Base-by-base conservation (phyloP, 352 stramenopile species). In the Blastocystis sp. region DNA sequence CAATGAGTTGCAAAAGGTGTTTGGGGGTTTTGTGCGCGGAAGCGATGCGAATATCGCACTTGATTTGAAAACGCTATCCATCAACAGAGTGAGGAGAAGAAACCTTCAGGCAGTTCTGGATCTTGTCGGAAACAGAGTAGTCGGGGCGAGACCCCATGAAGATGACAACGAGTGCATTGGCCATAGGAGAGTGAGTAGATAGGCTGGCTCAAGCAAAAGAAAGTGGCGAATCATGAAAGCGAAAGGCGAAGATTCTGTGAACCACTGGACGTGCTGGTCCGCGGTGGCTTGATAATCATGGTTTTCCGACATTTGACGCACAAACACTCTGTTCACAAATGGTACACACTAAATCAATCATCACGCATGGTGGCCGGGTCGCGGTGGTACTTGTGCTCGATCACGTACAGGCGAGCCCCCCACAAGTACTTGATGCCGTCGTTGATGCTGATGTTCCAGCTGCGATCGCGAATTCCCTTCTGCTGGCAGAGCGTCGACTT, bases 341-440 rank as follows among this genome's bases (percentile, higher is more conserved):
- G 56, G 9, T 77, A 17, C 28, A 48, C 34, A 74, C 14, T n/a
- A 74, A 74, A 45, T n/a, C 14, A 74, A 74, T 11, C 64, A 74
- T 56, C 48, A 40, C 43, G 34, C n/a, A 77, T 56, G 2, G 67
- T 77, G 3, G 52, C 41, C 28, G 67, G 67, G 52, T 77, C 41
- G 2, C 38, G 34, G 28, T 77, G 41, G 43, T 77, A 77, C 28
- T 77, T 77, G 67, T 77, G 21, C 48, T 77, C 67, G 10, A 77
- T 56, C 28, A 77, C 67, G 52, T 77, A 77, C 23, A 77, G n/a
- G n/a, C 67, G n/a, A 14, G 23, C 67, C 21, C 52, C 67, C 67
- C 67, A 77, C 48, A 77, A n/a, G 41, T 77, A 77, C 28, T 77
- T 77, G 38, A 77, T 77, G 21, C 67, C 67, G 41, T 77, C 67